Percentiles rank a stretch among this genome's conserved stretches.
Evolutionary conservation across 164 flowering plant species (phyloP).

Genomic region (Brasenia schreberi): DNA sequence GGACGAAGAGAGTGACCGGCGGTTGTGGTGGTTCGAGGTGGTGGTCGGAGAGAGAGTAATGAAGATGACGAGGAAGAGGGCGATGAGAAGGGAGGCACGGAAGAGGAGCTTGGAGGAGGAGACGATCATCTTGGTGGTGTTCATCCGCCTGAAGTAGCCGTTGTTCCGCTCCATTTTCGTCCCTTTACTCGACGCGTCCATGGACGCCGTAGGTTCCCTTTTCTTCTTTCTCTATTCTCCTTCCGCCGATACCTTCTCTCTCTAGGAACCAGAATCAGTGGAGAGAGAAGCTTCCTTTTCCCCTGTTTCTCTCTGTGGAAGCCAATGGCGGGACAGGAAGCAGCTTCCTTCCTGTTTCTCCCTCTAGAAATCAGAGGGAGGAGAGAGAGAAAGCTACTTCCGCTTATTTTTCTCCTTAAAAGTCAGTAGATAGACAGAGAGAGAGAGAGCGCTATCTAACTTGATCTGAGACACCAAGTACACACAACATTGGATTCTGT

Average conservation of each 20-base stretch:
- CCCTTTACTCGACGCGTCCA: background rate
- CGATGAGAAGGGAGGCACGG: conserved; percentile 52
- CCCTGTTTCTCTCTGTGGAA: too few relatives aligned
- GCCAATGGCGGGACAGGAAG: background rate
- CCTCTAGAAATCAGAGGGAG: background rate
- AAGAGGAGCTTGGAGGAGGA: conserved; percentile 83
- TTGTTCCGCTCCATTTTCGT: conserved; percentile 71
- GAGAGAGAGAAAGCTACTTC: background rate
- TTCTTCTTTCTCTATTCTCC: too few relatives aligned
- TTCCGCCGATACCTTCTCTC: background rate
- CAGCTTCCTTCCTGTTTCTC: background rate
- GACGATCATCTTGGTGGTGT: conserved; percentile 53
- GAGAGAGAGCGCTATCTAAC: background rate
- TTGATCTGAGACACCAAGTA: background rate
- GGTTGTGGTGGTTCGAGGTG: background rate
- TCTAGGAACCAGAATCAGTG: background rate
- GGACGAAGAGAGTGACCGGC: conserved; percentile 5
- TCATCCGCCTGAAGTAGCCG: conserved; percentile 55
- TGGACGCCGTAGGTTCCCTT: too few relatives aligned
- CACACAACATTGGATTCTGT: too few relatives aligned
- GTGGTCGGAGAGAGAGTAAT: conserved; percentile 37
- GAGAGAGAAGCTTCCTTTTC: background rate
- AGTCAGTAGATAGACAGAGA: background rate
- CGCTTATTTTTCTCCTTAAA: too few relatives aligned
- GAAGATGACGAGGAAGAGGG: conserved; percentile 54